Conservation (phyloP, 176 grass and related monocot genomes). For the Themeda triandra region DNA sequence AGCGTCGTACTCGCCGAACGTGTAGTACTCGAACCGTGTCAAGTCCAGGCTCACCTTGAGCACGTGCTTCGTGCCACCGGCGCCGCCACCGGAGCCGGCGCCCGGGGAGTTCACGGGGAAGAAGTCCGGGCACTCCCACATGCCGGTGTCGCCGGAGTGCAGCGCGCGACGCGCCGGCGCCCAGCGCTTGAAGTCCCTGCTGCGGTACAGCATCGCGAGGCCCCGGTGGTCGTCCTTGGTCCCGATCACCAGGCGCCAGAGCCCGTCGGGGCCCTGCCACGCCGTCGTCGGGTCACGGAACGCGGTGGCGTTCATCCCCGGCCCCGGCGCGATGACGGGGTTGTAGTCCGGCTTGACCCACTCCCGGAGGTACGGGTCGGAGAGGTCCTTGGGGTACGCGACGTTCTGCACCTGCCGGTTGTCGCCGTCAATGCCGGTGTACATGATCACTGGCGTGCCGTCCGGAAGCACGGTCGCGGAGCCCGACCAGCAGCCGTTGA, state of each 20-base stretch:
- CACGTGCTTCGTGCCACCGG: conserved; percentile 31
- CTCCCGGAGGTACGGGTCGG: conserved; percentile 60
- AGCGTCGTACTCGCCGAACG: conserved; percentile 54
- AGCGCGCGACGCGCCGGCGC: conserved; percentile 1
- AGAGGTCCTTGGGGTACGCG: conserved; percentile 59
- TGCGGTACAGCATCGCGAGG: conserved; percentile 43
- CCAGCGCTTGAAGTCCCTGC: conserved; percentile 57
- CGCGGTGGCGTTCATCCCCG: conserved; percentile 38
- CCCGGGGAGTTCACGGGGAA: conserved; percentile 40
- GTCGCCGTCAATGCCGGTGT: conserved; percentile 50
- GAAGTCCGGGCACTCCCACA: conserved; percentile 96
- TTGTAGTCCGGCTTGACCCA: conserved; percentile 86
- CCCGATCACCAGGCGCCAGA: conserved; percentile 50
- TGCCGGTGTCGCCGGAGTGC: conserved; percentile 59
- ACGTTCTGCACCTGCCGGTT: conserved; percentile 63
- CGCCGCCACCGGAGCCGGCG: background rate
- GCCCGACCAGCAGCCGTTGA: conserved; percentile 71
- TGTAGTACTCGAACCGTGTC: conserved; percentile 57
- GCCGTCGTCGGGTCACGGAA: conserved; percentile 76
- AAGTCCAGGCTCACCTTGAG: conserved; percentile 74
- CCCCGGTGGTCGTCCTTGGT: conserved; percentile 44
- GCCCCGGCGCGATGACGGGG: conserved; percentile 43
- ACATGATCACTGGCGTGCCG: conserved; percentile 55
- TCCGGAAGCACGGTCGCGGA: conserved; percentile 55
- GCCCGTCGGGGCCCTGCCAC: conserved; percentile 51